phyloP scores from a whole-genome alignment of 2,329 filamentous ascomycete species.

The Alternaria atra region DNA sequence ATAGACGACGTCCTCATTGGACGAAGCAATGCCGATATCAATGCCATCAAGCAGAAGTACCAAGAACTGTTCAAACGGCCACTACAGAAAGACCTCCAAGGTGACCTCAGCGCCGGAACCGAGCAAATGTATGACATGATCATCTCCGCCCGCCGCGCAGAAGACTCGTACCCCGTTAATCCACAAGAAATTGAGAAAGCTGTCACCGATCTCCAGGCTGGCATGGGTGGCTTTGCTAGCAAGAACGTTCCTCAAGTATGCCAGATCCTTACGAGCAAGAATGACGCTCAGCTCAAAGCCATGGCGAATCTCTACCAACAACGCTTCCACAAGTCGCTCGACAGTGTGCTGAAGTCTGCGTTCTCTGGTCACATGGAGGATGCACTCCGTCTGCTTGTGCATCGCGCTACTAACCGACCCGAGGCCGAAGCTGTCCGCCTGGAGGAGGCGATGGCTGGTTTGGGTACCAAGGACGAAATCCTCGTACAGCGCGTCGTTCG shows the following conservation, averaged over 20 bases:
- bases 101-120: constrained; percentile 86
- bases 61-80: constrained; percentile 70
- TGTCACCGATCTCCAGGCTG: constrained; percentile 77
- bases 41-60: constrained; percentile 84
- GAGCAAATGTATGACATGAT: constrained; percentile 86
- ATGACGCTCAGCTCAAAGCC: constrained; percentile 83
- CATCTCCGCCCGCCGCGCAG: constrained; percentile 74
- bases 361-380: constrained; percentile 94
- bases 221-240: constrained; percentile 69
- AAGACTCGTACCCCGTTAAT: constrained; percentile 78
- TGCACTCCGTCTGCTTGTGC: constrained; percentile 81
- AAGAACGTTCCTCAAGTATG: constrained; percentile 82
- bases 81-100: constrained; percentile 76
- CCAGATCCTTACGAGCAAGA: constrained; percentile 77
- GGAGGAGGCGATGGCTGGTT: constrained; percentile 86
- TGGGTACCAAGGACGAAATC: constrained; percentile 85
- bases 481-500: constrained; percentile 81
- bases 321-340: constrained; percentile 74
- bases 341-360: constrained; percentile 78
- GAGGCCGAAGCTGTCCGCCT: constrained; percentile 83
- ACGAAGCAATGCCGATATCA: constrained; percentile 85
- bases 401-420: constrained; percentile 78
- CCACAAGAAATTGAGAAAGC: constrained; percentile 79
- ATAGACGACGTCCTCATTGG: constrained; percentile 87
- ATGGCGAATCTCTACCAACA: constrained; percentile 78